Evolutionary conservation across 78 protist species (phyloP).

Genomic region (Blattamonas nauphoetae): DNA sequence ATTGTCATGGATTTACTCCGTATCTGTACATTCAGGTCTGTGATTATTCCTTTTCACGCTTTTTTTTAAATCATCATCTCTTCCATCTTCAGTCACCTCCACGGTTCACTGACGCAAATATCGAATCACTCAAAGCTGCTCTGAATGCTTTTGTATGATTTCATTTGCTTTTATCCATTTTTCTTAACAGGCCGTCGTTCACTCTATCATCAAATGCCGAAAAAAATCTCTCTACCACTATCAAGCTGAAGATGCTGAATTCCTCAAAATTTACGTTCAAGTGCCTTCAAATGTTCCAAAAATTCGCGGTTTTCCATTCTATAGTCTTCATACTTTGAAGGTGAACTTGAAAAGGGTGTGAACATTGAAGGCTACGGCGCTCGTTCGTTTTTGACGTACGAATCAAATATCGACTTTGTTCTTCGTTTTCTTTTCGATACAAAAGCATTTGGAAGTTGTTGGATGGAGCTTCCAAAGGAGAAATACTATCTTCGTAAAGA

Average conservation of each 20-base stretch:
- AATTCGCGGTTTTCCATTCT: not conserved
- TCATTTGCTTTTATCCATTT: not conserved
- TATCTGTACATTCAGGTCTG: conserved; percentile 76
- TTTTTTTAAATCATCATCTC: not conserved
- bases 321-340: not conserved
- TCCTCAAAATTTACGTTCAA: not conserved
- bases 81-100: not conserved
- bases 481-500: conserved; percentile 38
- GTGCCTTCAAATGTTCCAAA: not conserved
- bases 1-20: conserved; percentile 90
- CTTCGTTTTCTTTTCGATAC: conserved; percentile 90
- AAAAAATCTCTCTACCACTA: not conserved
- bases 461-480: conserved; percentile 72
- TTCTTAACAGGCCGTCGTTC: not conserved
- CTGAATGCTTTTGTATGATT: not conserved
- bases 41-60: not conserved
- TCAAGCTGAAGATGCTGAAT: not conserved
- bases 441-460: conserved; percentile 43
- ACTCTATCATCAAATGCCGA: not conserved
- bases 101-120: not conserved
- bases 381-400: conserved; percentile 64
- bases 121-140: not conserved
- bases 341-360: not conserved
- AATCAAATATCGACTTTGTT: conserved; percentile 73
- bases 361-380: not conserved